phyloP scores from a whole-genome alignment of 495 filamentous ascomycete species.

The Extremus antarcticus region DNA sequence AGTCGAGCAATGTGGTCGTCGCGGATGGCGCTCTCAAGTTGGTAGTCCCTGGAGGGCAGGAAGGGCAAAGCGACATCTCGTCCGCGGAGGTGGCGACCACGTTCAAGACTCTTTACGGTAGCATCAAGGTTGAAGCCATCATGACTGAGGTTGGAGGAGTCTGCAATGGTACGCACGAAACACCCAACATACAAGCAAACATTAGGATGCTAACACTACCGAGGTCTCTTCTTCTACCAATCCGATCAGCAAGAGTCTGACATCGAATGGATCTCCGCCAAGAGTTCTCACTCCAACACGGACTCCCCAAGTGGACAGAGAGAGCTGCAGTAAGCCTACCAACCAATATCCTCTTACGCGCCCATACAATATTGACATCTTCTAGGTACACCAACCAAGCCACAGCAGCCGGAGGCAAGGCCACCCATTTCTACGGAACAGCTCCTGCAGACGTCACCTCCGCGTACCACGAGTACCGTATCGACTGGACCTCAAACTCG shows the following conservation, averaged over 20 bases:
- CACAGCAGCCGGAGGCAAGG: background rate
- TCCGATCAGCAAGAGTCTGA: background rate
- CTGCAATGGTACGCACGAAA: background rate
- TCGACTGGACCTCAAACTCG: conserved; percentile 16
- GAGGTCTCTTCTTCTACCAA: background rate
- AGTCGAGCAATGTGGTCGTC: background rate
- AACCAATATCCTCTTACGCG: no score
- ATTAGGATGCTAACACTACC: no score
- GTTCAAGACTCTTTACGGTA: background rate
- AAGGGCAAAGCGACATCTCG: background rate
- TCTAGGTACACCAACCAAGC: background rate
- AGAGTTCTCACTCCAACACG: conserved; percentile 1
- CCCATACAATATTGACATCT: no score
- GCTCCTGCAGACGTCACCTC: background rate
- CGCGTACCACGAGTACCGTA: conserved; percentile 18
- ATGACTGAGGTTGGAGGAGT: background rate
- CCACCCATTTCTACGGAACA: background rate
- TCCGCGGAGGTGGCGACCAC: background rate
- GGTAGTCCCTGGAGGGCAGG: background rate
- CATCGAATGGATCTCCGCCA: background rate
- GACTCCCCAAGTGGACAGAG: background rate
- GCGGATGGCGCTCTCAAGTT: background rate
- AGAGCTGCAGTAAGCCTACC: background rate
- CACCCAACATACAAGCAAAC: no score
- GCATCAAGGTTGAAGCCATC: background rate